Conservation (phyloP, 768 basidiomycete species). For the Mycena galericulata region DNA sequence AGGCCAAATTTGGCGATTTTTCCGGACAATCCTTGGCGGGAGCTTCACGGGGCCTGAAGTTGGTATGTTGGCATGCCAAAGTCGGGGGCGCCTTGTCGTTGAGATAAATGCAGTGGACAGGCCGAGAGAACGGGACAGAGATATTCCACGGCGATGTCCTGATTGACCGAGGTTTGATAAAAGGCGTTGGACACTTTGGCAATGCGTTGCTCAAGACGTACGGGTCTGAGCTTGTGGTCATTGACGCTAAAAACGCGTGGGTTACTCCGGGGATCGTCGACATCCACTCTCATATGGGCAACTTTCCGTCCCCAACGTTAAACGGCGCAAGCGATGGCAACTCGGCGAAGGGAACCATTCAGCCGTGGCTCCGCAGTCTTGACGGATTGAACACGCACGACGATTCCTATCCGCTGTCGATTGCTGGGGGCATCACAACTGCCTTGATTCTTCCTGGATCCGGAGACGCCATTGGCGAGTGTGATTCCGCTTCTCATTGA, state of each 20-base stretch:
- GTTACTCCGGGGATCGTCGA: constrained; percentile 81
- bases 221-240: constrained; percentile 54
- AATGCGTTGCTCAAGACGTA: constrained; percentile 40
- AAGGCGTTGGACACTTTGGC: constrained; percentile 64
- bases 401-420: constrained; percentile 74
- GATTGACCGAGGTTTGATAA: constrained; percentile 76
- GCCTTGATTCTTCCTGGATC: constrained; percentile 82
- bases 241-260: constrained; percentile 80
- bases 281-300: constrained; percentile 70
- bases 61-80: no score
- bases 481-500: not conserved
- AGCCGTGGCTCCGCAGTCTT: constrained; percentile 76
- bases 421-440: constrained; percentile 85
- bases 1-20: no score
- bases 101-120: constrained; percentile 70
- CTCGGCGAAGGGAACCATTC: constrained; percentile 58
- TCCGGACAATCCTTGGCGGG: no score
- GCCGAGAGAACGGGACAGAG: constrained; percentile 72
- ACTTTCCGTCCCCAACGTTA: constrained; percentile 38
- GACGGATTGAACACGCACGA: constrained; percentile 89
- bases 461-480: constrained; percentile 69
- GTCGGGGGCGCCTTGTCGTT: not conserved
- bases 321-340: constrained; percentile 66
- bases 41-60: no score
- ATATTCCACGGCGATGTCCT: constrained; percentile 75